Base-by-base conservation (phyloP, 2,329 filamentous ascomycete genomes). In the Aspergillus ustus region DNA sequence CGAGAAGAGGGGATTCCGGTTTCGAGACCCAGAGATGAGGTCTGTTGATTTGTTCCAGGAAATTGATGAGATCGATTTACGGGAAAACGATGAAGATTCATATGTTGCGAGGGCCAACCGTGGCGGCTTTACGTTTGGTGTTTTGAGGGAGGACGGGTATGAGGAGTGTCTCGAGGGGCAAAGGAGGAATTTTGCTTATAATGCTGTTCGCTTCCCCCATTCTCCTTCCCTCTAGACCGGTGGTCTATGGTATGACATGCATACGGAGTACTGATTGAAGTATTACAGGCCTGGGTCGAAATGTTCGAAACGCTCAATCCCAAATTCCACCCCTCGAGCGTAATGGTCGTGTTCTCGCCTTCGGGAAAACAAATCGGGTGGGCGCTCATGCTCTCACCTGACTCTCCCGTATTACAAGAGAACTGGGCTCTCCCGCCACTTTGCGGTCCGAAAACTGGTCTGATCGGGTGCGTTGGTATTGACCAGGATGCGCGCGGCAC, bases 391-490 rank as follows among this genome's bases (percentile, higher is more conserved):
- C 73, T 79, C 17, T 68, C 72, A 11, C 70, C 74, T 1, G 68
- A 71, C 3, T 71, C 73, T 3, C 57, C 70, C 1, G 54, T 78
- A 9, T 64, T 75, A 3, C 64, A 76, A 31, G 7, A 62, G 9
- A 65, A 71, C 40, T 82, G 80, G 71, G 78, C 78, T 2, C 78
- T 81, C 55, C 73, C 79, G 6, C 71, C 74, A 13, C 68, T 80
- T 3, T 75, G 75, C 40, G 74, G 75, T 19, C 71, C 75, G 5
- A 74, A 77, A 13, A 81, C 79, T 0, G 80, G 80, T 0, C 62
- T 82, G 20, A 81, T 82, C 43, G 79, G 75, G 7, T 80, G 76
- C 54, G 79, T 82, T 6, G 80, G 80, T 6, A 76, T 82, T 15
- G 77, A 81, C 65, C 61, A 67, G 11, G 67, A 63, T 7, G 71